Base-by-base conservation (phyloP, 2,329 filamentous ascomycete species). In the Cladophialophora psammophila region DNA sequence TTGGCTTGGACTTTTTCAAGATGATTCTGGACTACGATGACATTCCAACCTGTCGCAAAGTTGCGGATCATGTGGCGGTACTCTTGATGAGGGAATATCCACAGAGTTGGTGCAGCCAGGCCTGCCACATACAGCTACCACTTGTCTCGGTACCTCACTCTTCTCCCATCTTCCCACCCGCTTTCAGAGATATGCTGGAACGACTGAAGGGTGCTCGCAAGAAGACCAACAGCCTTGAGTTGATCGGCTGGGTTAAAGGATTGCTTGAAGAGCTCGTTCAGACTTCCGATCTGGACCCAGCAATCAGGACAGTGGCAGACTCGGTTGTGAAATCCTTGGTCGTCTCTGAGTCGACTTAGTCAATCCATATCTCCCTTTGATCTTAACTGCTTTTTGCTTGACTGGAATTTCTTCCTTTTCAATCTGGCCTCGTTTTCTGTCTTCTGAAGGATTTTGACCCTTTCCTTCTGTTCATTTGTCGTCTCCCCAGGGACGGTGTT, bases 1-100 rank as follows among this genome's bases (percentile, higher is more conserved):
- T 93, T 6, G 92, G 88, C 2, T 88, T 90, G 74, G 81, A 86
- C 26, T 97, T 97, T 79, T 98, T 95, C 78, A 83, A 91, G 74
- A 86, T 96, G 80, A 91, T 96, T 71, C 83, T 87, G 2, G 81
- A 84, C 5, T 97, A 96, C 77, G 82, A 84, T 20, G 81, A 87
- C 48, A 82, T 93, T 35, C 85, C 88, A 0, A 90, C 89, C 63
- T 84, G 90, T 63, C 77, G 80, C 10, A 89, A 81, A 74, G 87
- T 97, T 48, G 80, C 94, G 45, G 85, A 90, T 69, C 91, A 96
- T 77, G 89, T 96, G 56, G 79, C 95, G 50, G 76, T 80, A 5
- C 84, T 87, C 55, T 86, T 97, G 80, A 80, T 83, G 50, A 80
- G 86, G 69, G 78, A 82, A 38, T 87, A 86, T 70, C 87, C 91